These are phyloP conservation scores for Botrytis medusae DNA, from an alignment of 2,329 filamentous ascomycete genomes.

Conservation along the genomic window DNA sequence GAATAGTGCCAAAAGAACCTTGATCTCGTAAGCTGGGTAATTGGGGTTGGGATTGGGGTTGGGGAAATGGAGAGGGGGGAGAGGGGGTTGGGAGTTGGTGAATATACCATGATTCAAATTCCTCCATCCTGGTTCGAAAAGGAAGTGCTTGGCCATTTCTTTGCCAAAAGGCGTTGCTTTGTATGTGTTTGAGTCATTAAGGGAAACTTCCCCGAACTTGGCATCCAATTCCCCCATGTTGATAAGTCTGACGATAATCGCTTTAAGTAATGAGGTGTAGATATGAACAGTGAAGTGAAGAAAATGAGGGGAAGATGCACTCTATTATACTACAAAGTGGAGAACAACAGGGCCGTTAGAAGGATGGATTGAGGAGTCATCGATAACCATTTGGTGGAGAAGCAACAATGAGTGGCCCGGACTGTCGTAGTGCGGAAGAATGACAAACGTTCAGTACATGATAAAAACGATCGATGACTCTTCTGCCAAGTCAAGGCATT, in stretches of 20 bases:
- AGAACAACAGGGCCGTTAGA: background rate
- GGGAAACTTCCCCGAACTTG: slow-evolving; percentile 30
- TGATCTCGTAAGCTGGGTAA: background rate
- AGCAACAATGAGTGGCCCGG: background rate
- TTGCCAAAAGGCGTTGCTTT: slow-evolving; percentile 38
- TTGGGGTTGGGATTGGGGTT: background rate
- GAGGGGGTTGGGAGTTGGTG: background rate
- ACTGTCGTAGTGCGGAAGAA: background rate
- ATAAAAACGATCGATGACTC: background rate
- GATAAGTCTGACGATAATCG: background rate
- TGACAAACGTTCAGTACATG: background rate
- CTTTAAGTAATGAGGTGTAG: background rate
- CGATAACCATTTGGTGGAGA: slow-evolving; percentile 5
- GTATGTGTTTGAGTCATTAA: slow-evolving; percentile 27
- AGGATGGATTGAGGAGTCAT: slow-evolving; percentile 2
- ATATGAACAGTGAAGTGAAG: background rate
- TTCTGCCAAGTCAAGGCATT: background rate
- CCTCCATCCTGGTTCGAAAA: slow-evolving; percentile 38
- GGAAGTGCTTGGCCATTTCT: slow-evolving; percentile 41
- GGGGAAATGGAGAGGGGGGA: background rate
- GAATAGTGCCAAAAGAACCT: slow-evolving; percentile 79
- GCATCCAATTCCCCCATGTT: slow-evolving; percentile 16
- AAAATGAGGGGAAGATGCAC: background rate
- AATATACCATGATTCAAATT: slow-evolving; percentile 43
- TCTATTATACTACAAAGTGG: slow-evolving; percentile 12